phyloP scores from a whole-genome alignment of 2,329 filamentous ascomycete genomes.

The Apiospora sp. region DNA sequence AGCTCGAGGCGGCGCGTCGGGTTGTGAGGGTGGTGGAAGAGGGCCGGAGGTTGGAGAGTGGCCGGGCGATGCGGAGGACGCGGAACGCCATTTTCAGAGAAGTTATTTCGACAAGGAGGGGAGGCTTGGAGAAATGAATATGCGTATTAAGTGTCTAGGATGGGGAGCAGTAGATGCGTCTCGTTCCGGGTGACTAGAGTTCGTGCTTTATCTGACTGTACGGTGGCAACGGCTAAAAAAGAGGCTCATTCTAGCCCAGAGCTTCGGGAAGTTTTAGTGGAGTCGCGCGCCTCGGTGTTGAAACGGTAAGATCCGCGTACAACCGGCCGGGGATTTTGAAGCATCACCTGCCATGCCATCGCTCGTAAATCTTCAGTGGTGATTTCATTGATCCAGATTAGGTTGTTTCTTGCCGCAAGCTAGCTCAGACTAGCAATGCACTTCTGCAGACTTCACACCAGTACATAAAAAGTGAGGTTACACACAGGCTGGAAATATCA shows the following conservation, averaged over 20 bases:
- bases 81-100: neutral
- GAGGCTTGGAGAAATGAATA: neutral
- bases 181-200: neutral
- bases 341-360: neutral
- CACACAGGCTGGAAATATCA: no score
- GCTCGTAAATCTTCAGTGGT: neutral
- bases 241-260: slow-evolving; percentile 17
- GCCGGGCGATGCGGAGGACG: slow-evolving; percentile 15
- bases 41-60: slow-evolving; percentile 22
- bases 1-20: slow-evolving; percentile 19
- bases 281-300: neutral
- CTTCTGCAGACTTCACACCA: neutral
- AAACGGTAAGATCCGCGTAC: slow-evolving; percentile 12
- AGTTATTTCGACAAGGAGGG: neutral
- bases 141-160: neutral
- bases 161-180: neutral
- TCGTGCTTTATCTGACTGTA: neutral
- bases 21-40: neutral
- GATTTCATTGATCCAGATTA: neutral
- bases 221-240: slow-evolving; percentile 17
- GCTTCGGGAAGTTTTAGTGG: slow-evolving; percentile 12
- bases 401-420: no score
- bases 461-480: neutral
- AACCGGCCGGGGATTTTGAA: neutral
- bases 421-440: neutral